Base-by-base conservation (phyloP, 2,329 filamentous ascomycete species). In the Neonectria punicea region DNA sequence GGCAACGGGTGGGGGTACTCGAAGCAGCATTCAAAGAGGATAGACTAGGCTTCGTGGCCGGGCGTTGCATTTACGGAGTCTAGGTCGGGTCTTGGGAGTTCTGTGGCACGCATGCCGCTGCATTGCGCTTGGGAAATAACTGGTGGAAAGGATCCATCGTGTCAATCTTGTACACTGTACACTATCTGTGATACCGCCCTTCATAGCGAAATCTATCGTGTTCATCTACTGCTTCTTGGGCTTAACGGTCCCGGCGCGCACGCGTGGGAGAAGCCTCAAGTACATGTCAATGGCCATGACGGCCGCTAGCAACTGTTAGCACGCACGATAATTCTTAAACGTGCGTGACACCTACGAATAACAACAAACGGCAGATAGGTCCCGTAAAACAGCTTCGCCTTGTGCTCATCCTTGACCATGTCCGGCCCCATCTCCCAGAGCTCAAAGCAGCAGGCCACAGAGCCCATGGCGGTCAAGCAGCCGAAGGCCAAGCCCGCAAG, bases 1-100 rank as follows among this genome's bases (percentile, higher is more conserved):
- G 86, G 87, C 9, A 89, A 89, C 59, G 87, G 87, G 53, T 89
- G 87, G 87, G 87, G 87, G 2, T 87, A 74, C 62, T 63, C 73
- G 47, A 74, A 74, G 70, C 72, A 70, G 46, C 61, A 88, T 63
- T 79, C 84, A 28, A 88, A 89, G 77, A 77, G 86, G 64, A 80
- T 84, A 54, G 85, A 86, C 67, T 86, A 68, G 61, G 10, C 16
- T 54, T 25, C 34, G 39, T 49, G 39, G 34, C 41, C 56, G 20
- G 61, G 46, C 18, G 53, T 62, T 71, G 71, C 63, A 68, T 70
- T 74, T 65, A 54, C 63, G 70, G 69, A 74, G 71, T 72, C 69
- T 60, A 14, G 61, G 46, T 58, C 60, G 64, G 55, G 62, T 49
- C 51, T 61, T 64, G 30, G 66, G 62, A 63, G 61, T 68, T 59